These are phyloP conservation scores for Brassica hybrid DNA, from an alignment of 441 rosid species.

Conservation along the genomic window DNA sequence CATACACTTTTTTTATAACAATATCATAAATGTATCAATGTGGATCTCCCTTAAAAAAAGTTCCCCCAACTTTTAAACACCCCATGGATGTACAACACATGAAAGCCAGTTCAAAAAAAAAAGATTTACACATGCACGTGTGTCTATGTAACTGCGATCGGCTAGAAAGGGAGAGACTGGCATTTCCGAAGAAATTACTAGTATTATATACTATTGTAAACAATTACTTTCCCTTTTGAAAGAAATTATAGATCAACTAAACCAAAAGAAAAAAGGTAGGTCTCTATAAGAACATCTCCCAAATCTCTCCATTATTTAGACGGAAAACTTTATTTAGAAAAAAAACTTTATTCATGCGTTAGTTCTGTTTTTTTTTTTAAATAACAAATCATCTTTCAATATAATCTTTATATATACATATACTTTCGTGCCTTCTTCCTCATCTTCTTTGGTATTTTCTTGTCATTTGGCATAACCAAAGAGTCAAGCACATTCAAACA, in stretches of 20 bases:
- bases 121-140: conserved; percentile 46
- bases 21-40: not conserved
- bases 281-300: conserved; percentile 56
- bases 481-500: conserved; percentile 50
- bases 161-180: conserved; percentile 38
- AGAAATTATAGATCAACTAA: conserved; percentile 42
- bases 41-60: not conserved
- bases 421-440: conserved; percentile 45
- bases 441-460: conserved; percentile 53
- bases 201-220: conserved; percentile 4
- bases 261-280: conserved; percentile 42
- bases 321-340: conserved; percentile 23
- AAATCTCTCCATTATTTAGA: conserved; percentile 43
- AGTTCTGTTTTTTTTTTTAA: not conserved
- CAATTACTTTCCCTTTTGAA: conserved; percentile 26
- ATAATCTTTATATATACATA: conserved; percentile 35
- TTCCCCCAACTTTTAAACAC: conserved; percentile 31
- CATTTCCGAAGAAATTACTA: conserved; percentile 30
- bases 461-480: conserved; percentile 74
- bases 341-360: too few species aligned
- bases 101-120: too few species aligned
- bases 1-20: not conserved
- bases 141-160: conserved; percentile 36
- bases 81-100: conserved; percentile 21
- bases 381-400: conserved; percentile 23